Evolutionary conservation across 179 eudicot species (phyloP), one percentile per base, ranked within the genome.

Genomic region (Actinidia arguta): DNA sequence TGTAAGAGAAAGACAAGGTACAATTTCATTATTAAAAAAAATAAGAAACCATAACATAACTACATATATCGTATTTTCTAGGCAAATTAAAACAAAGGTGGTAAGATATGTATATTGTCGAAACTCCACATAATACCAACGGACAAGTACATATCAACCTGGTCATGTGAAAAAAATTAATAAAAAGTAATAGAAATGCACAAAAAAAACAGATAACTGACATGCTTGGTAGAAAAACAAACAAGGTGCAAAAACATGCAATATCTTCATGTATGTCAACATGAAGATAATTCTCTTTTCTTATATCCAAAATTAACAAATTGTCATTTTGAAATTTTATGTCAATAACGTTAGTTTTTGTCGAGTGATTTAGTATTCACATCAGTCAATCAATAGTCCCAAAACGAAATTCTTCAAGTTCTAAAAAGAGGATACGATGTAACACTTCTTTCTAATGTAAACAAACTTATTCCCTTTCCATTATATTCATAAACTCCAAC

Each of bases 1-100:
- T 95, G 42, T 70, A 44, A 75, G 64, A 80, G 46, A 77, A 85
- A 50, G 61, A 79, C 67, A 76, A 67, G 24, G 63, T 27, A 64
- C 2, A 52, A n/a, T 17, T 50, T 42, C n/a, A 48, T 54, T 51
- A 63, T 66, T 5, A 3, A 47, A 47, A 25, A 66, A 51, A 16
- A 13, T 18, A 27, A 48, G 44, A 63, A 78, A 48, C 27, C 48
- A 18, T 18, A 17, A 78, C 14, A 3, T 10, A 46, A 39, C 18
- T 70, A 63, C 20, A 11, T 76, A 55, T 16, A 14, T 16, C 5
- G 22, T 42, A 8, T 58, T 47, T 78, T 78, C 51, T 25, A 3
- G 18, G 54, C 8, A 11, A 20, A 67, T n/a, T 48, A 48, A 36
- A 68, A n/a, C 7, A 80, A 55, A 58, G n/a, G 8, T 36, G 25